Evolutionary conservation across 1,284 basidiomycete genomes (phyloP).

Genomic region (Pterulicium gracile): DNA sequence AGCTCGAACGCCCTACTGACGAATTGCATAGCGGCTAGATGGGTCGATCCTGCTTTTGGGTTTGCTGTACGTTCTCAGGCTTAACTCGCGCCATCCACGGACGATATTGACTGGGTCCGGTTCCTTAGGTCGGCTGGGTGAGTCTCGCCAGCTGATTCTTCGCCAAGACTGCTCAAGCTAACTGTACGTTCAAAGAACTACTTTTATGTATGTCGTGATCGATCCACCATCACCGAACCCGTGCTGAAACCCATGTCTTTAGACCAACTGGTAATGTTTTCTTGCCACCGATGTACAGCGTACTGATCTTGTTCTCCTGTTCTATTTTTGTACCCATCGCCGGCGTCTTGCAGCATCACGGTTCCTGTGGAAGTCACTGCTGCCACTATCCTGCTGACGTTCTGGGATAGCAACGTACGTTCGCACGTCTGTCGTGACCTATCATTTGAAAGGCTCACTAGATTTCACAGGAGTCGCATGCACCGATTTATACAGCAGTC

Average conservation of each 20-base stretch:
- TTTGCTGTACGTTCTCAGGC: slow-evolving; percentile 12
- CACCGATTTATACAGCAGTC: slow-evolving; percentile 58
- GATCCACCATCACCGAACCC: not conserved
- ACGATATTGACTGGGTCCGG: slow-evolving; percentile 12
- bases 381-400: slow-evolving; percentile 61
- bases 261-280: slow-evolving; percentile 36
- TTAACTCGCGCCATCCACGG: slow-evolving; percentile 5
- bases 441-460: too few relatives aligned
- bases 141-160: slow-evolving; percentile 3
- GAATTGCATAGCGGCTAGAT: not conserved
- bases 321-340: too few relatives aligned
- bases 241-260: slow-evolving; percentile 27
- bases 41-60: not conserved
- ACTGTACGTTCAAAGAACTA: not conserved
- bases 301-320: not conserved
- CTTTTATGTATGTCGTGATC: not conserved
- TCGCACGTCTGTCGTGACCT: too few relatives aligned
- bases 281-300: not conserved
- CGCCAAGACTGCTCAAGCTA: slow-evolving; percentile 24
- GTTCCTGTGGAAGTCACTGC: slow-evolving; percentile 72
- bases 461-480: too few relatives aligned
- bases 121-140: slow-evolving; percentile 14
- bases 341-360: slow-evolving; percentile 33
- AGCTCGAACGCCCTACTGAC: too few relatives aligned
- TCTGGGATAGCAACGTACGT: slow-evolving; percentile 61